These are phyloP conservation scores for Penicillium canariense DNA, from an alignment of 495 filamentous ascomycete genomes.

Conservation along the genomic window DNA sequence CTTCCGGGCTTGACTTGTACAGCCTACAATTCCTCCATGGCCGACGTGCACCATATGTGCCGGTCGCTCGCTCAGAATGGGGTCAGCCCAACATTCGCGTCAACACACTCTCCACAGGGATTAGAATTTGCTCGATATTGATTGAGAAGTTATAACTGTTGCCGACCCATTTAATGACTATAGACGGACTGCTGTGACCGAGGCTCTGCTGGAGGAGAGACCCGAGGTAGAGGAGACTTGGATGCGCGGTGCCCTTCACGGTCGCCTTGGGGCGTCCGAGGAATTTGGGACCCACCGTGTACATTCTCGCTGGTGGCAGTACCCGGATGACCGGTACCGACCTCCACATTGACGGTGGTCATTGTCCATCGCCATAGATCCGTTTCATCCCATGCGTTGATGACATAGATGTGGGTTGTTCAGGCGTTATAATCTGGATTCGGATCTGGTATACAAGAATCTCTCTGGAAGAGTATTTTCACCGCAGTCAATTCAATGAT, in stretches of 20 bases:
- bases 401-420: slow-evolving; percentile 14
- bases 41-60: slow-evolving; percentile 61
- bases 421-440: slow-evolving; percentile 11
- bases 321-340: slow-evolving; percentile 42
- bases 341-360: slow-evolving; percentile 40
- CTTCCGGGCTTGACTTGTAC: slow-evolving; percentile 55
- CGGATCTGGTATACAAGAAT: not conserved
- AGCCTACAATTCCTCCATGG: slow-evolving; percentile 67
- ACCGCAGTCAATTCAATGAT: not conserved
- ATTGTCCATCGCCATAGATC: slow-evolving; percentile 35
- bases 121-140: not conserved
- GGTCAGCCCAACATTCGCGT: slow-evolving; percentile 36
- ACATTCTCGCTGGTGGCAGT: slow-evolving; percentile 42
- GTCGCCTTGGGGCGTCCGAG: slow-evolving; percentile 36
- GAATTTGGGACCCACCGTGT: slow-evolving; percentile 44
- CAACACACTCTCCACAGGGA: slow-evolving; percentile 48
- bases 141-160: slow-evolving; percentile 27
- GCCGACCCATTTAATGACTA: slow-evolving; percentile 21
- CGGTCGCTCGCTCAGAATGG: slow-evolving; percentile 70
- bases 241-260: slow-evolving; percentile 36
- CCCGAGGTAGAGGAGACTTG: slow-evolving; percentile 55
- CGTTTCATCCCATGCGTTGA: slow-evolving; percentile 5
- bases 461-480: too few species aligned
- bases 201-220: slow-evolving; percentile 43
- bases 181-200: slow-evolving; percentile 40